These are phyloP conservation scores for Choiromyces venosus DNA, from an alignment of 495 filamentous ascomycete genomes.

Conservation along the genomic window DNA sequence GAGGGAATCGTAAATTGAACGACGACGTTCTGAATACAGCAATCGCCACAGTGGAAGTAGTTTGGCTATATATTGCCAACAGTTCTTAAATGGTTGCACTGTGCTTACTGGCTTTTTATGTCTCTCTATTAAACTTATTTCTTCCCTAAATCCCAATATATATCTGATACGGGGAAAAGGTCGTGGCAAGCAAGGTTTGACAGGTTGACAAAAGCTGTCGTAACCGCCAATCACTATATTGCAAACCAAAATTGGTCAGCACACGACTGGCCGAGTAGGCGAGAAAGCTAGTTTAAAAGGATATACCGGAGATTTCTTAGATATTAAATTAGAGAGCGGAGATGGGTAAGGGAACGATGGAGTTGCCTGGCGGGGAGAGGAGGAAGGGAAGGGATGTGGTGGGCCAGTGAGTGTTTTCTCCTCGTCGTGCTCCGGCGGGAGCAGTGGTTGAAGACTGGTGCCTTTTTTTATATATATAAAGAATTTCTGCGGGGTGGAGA, in stretches of 20 bases:
- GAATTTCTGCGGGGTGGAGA: conserved; percentile 30
- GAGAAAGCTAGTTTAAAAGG: conserved; percentile 15
- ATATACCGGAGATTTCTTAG: conserved; percentile 13
- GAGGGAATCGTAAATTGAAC: conserved; percentile 20
- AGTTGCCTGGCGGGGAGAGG: conserved; percentile 11
- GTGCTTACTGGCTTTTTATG: too few species aligned
- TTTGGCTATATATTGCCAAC: conserved; percentile 15
- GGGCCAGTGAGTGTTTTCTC: conserved; percentile 16
- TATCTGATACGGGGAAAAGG: conserved; percentile 24
- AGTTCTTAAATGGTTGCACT: too few species aligned
- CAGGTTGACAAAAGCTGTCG: too few species aligned
- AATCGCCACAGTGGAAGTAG: conserved; percentile 11
- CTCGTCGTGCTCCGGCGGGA: conserved; percentile 22
- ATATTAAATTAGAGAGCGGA: too few species aligned
- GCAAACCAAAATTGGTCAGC: conserved; percentile 31
- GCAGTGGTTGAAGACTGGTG: conserved; percentile 16
- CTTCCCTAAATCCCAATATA: conserved; percentile 28
- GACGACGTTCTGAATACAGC: conserved; percentile 10
- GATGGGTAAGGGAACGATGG: conserved; percentile 6
- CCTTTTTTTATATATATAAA: conserved; percentile 36
- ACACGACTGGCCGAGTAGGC: conserved; percentile 8
- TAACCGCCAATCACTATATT: too few species aligned
- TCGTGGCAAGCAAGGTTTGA: conserved; percentile 7
- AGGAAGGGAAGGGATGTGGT: conserved; percentile 13
- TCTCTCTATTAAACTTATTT: too few species aligned